Evolutionary conservation across 441 rosid genomes (phyloP), one percentile per base, ranked within the genome.

Genomic region (Kokia cookei): DNA sequence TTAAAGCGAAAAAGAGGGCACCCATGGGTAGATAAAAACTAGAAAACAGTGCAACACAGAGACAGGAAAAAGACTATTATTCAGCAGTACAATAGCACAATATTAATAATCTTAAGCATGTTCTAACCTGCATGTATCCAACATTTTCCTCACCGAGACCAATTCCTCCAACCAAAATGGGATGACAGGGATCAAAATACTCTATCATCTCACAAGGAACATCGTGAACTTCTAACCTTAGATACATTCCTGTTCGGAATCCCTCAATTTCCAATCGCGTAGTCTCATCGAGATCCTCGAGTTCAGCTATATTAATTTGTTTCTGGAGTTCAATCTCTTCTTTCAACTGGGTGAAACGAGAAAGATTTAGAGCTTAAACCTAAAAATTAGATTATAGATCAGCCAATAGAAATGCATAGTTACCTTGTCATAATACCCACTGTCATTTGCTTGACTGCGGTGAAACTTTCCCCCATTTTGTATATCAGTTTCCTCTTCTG

Each of bases 131-230:
- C 99, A 95, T 93, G 81, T 85, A 93, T 76, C 99, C 99, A 71
- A 82, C 84, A 84, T 81, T 88, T 80, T 95, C 98, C 86, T 95
- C 99, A 2, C 95, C 97, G 47, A 85, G 82, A 76, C 94, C 92
- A 72, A 95, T 80, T 78, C 98, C 99, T 75, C 99, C 96, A 68
- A 93, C 91, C 75, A 95, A 77, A 78, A 91, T 66, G 57, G 99
- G 98, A 83, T 91, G 91, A 78, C 86, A 84, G 15, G 99, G 97
- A 79, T 93, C 96, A 86, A 91, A 93, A 85, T 89, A 84, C 77
- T 90, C 90, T 65, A 90, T 93, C 98, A 95, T 93, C 88, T 95
- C 98, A 71, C 75, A 95, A 62, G 98, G 95, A 83, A 95, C 97
- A 76, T 80, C 89, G 78, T 87, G 97, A 81, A 95, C 80, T 85